Base-by-base conservation (phyloP, 2,329 filamentous ascomycete genomes). In the Epichloe scottii region DNA sequence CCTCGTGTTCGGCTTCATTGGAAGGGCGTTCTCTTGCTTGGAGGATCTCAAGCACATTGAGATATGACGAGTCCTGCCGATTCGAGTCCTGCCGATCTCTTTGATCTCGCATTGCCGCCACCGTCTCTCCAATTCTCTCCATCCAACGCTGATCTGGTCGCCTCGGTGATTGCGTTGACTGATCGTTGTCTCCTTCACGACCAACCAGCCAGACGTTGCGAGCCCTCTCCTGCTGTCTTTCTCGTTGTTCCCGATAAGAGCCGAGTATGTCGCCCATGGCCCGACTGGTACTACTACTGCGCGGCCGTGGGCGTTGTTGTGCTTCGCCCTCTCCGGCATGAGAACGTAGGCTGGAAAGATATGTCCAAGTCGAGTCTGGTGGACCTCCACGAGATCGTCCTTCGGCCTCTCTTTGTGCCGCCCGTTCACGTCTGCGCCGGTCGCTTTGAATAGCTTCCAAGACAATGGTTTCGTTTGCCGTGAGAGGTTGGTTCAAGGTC, bases 401-500 rank as follows among this genome's bases (percentile, higher is more conserved):
- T 49, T 59, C 58, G 46, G 52, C 53, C 61, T 56, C 60, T 42
- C 58, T 59, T 26, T 65, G 58, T 43, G 58, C 56, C 46, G 61
- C 53, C 60, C 73, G 63, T 50, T 78, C 75, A 41, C 74, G 68
- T 17, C 74, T 71, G 23, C 75, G 71, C 35, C 78, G 73, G 48
- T 77, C 73, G 33, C 70, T 70, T 54, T 78, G 73, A 30, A 80
- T 69, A 3, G 77, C 77, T 53, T 81, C 77, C 3, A 82, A 63
- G 1, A 81, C 75, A 43, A 74, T 63, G 2, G 74, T 75, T 56
- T 83, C 79, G 47, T 78, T 76, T 1, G 72, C 54, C 2, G 72
- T 76, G 33, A 79, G 67, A 1, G 78, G 76, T 34, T 70, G 66
- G 50, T 79, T 77, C 30, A 77, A 63, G 34, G 68, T 64, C 15